Base-by-base conservation (phyloP, 176 grass and related monocot species). In the Ampelocalamus luodianensis region DNA sequence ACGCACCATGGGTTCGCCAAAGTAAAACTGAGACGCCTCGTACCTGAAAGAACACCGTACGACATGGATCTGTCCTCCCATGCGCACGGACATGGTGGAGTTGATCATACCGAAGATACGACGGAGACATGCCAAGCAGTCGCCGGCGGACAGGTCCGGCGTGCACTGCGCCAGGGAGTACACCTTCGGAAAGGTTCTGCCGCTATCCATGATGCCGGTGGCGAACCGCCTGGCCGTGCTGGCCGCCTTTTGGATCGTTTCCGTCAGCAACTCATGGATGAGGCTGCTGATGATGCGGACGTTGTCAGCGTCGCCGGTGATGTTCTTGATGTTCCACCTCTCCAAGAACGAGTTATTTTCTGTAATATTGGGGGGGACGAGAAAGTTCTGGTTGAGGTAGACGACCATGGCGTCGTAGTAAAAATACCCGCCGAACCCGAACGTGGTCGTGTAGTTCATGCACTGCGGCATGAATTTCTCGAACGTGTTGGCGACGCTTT, bases 101-200 rank as follows among this genome's bases (percentile, higher is more conserved):
- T 76, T 76, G 5, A 76, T 8, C 82, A 84, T 76, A 60, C 32
- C 71, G 45, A 84, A 8, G 71, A 84, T 61, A 13, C 46, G 45
- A 4, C 1, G 9, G 2, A 85, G 61, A n/a, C 82, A 85, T 15
- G 48, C 16, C 5, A 56, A 27, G 65, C 82, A 85, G 82, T 85
- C 49, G 61, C 23, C 62, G 62, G 82, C n/a, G 16, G 82, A 32
- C 15, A 77, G 3, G 72, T 85, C 82, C 62, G 82, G 82, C 82
- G 72, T 85, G 79, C 79, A 82, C 79, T 82, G 79, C 12, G 50
- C 44, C 50, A 71, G 0, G 17, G 81, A 62, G n/a, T 73, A 83
- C 39, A 83, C 37, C 3, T 6, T 5, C 26, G 10, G 17, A 4
- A 22, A 14, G 6, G 68, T 40, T 24, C 1, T 16, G 53, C 38